These are phyloP conservation scores for Lactarius indigo DNA, from an alignment of 768 basidiomycete species.

Conservation along the genomic window DNA sequence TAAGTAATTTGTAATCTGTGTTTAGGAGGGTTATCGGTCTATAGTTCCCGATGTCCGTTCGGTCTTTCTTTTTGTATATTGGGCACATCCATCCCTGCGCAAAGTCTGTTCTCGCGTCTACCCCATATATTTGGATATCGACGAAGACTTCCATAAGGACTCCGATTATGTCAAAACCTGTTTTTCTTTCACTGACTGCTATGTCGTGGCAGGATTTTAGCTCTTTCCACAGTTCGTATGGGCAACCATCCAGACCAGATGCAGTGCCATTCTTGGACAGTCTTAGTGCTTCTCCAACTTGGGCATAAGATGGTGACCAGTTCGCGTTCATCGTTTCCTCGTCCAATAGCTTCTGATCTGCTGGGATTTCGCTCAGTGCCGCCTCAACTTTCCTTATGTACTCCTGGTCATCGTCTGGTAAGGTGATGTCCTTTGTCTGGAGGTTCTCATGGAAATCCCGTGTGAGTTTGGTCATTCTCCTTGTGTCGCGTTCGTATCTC, in stretches of 20 bases:
- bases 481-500: neutral
- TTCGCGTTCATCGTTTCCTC: neutral
- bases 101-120: neutral
- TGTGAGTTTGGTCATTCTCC: slow-evolving; percentile 1
- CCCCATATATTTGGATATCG: neutral
- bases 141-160: neutral
- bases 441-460: slow-evolving; percentile 6
- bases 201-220: neutral
- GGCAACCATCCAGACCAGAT: slow-evolving; percentile 6
- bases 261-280: neutral
- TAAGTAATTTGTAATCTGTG: no score
- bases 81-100: no score
- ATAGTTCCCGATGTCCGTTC: no score
- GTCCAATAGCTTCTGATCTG: fast-evolving
- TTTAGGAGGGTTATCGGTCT: no score
- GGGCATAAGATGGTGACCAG: neutral
- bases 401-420: no score
- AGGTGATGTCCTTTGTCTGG: neutral
- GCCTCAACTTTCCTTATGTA: no score
- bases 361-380: no score
- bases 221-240: slow-evolving; percentile 18
- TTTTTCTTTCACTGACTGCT: neutral
- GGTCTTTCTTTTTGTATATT: no score
- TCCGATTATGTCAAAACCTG: neutral
- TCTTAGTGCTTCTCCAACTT: neutral